Evolutionary conservation across 2,329 filamentous ascomycete species (phyloP), one percentile per base, ranked within the genome.

Genomic region (Alternaria incomplexa): DNA sequence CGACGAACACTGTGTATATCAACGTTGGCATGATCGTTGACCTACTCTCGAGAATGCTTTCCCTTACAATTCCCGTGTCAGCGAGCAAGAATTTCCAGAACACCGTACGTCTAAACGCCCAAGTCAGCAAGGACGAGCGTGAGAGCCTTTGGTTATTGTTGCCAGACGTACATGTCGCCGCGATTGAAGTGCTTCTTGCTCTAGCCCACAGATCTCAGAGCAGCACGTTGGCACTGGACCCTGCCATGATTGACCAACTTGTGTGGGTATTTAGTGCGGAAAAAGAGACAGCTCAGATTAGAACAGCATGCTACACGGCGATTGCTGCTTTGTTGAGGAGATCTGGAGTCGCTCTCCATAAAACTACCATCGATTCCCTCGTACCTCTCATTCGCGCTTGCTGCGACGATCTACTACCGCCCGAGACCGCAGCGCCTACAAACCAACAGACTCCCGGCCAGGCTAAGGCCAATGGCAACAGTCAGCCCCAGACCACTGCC

Each of bases 51-150:
- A 86, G 95, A 47, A 81, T 97, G 26, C 86, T 92, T 36, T 88
- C 90, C 17, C 85, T 96, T 47, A 77, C 86, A 76, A 67, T 88
- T 78, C 78, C 87, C 68, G 59, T 84, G 71, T 69, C 80, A 52
- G 67, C 84, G 73, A 75, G 81, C 63, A 83, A 82, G 2, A 80
- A 61, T 13, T 72, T 71, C 40, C 73, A 71, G 12, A 74, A 67
- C 28, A 61, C 58, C 10, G 57, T 88, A n/a, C 87, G 90, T 63
- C 84, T 89, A 62, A 94, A 93, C 70, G 84, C 89, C 8, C 90
- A 92, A 65, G 88, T 96, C 65, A 86, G 89, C 30, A 88, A 91
- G 64, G 92, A 96, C 53, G 95, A 97, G 79, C 90, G 90, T 64
- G 93, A 97, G 56, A 88, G 90, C 47, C 84, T 97, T 4, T 94